These are phyloP conservation scores for Aurifilum marmelostoma DNA, from an alignment of 2,329 filamentous ascomycete genomes.

Conservation along the genomic window DNA sequence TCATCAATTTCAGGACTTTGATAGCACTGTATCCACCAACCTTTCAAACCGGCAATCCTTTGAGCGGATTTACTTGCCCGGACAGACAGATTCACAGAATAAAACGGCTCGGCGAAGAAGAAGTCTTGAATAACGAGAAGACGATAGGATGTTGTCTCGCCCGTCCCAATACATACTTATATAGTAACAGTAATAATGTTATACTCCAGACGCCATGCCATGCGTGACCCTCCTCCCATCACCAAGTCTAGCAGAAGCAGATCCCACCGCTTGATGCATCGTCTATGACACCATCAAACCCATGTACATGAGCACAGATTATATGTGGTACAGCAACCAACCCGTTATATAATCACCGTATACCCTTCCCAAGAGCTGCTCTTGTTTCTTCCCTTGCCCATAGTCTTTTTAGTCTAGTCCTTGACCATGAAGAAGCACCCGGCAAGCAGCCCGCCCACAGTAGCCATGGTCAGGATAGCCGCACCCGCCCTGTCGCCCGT, in stretches of 20 bases:
- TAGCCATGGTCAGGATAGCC: conserved; percentile 25
- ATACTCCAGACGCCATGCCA: conserved; percentile 7
- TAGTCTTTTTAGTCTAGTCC: conserved; percentile 18
- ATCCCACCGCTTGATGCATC: background rate
- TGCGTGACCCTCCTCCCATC: background rate
- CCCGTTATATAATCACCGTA: too few relatives aligned
- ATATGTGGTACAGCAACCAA: too few relatives aligned
- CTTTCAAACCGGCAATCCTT: background rate
- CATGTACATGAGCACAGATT: background rate
- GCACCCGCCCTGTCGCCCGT: conserved; percentile 23
- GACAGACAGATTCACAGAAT: too few relatives aligned
- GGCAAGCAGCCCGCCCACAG: conserved; percentile 19
- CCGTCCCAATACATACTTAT: background rate
- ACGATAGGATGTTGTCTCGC: background rate
- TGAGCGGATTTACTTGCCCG: too few relatives aligned
- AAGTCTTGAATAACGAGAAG: too few relatives aligned
- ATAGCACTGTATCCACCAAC: background rate
- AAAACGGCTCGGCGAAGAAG: too few relatives aligned
- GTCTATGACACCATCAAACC: too few relatives aligned
- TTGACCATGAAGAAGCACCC: conserved; percentile 30
- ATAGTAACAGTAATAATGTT: background rate
- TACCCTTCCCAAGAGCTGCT: too few relatives aligned
- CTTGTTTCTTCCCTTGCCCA: too few relatives aligned
- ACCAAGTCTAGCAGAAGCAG: conserved; percentile 1
- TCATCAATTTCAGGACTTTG: background rate